Percentiles rank a stretch among this genome's conserved stretches.
phyloP scores from a whole-genome alignment of 306 rosid species.

The Morella rubra region DNA sequence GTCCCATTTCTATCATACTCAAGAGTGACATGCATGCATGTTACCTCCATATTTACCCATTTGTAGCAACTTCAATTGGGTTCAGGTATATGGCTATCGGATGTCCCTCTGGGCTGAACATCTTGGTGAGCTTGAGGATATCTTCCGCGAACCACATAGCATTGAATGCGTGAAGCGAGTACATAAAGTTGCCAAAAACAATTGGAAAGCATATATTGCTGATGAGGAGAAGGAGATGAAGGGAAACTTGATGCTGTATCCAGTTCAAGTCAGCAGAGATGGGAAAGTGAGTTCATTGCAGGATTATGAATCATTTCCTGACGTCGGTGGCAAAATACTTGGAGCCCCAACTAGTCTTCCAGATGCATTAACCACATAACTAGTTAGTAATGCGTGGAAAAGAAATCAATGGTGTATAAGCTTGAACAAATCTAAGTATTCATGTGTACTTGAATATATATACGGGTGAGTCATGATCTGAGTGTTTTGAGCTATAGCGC shows the following conservation, averaged over 20 bases:
- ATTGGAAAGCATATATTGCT: conserved; percentile 52
- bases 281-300: conserved; percentile 57
- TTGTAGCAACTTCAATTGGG: not conserved
- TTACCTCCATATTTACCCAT: not conserved
- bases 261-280: conserved; percentile 51
- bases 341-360: conserved; percentile 64
- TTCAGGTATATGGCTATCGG: conserved; percentile 86
- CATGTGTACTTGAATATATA: too few relatives aligned
- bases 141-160: conserved; percentile 63
- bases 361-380: conserved; percentile 70
- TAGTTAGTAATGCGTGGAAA: too few relatives aligned
- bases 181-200: conserved; percentile 58
- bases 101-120: conserved; percentile 93
- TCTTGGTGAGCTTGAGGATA: conserved; percentile 48
- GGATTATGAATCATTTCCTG: conserved; percentile 68
- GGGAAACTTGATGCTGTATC: conserved; percentile 88
- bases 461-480: too few relatives aligned
- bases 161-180: conserved; percentile 69
- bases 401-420: too few relatives aligned
- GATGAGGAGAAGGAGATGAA: conserved; percentile 47
- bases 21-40: too few relatives aligned
- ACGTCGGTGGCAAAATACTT: conserved; percentile 73
- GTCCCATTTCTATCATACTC: too few relatives aligned
- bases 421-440: too few relatives aligned
- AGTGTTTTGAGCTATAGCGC: too few relatives aligned